Conservation (phyloP, 805 yeast genomes). For the Spathaspora passalidarum region DNA sequence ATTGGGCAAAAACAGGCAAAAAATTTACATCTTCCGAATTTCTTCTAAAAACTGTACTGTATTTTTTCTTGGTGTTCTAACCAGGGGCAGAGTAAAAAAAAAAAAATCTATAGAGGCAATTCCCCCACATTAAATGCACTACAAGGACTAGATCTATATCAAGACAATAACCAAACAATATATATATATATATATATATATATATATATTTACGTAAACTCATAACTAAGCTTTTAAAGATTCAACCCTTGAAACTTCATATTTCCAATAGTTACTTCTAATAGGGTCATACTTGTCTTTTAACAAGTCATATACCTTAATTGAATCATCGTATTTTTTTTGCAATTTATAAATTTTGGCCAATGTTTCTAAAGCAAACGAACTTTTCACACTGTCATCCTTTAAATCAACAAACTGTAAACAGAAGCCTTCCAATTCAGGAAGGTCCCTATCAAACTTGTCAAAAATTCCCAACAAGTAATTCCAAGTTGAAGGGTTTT, state of each 20-base stretch:
- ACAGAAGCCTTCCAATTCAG: conserved; percentile 46
- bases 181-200: too few species aligned
- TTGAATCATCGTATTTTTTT: conserved; percentile 30
- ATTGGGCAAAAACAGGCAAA: too few species aligned
- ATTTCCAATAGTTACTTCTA: conserved; percentile 60
- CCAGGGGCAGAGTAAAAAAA: too few species aligned
- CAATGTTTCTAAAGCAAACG: conserved; percentile 63
- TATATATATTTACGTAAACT: too few species aligned
- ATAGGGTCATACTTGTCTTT: conserved; percentile 58
- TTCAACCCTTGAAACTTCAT: conserved; percentile 24
- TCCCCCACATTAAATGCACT: too few species aligned
- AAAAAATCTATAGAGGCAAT: too few species aligned
- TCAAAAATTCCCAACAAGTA: conserved; percentile 62
- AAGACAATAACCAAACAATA: too few species aligned
- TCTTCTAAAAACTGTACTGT: too few species aligned
- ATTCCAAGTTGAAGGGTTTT: conserved; percentile 84
- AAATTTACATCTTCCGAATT: too few species aligned
- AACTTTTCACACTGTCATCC: conserved; percentile 37
- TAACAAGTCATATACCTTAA: conserved; percentile 49
- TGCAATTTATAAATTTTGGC: conserved; percentile 46
- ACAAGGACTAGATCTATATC: too few species aligned
- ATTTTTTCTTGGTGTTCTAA: too few species aligned
- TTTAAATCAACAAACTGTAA: conserved; percentile 33
- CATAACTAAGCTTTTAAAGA: conserved; percentile 1
- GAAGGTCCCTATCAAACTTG: conserved; percentile 21